Evolutionary conservation across 352 stramenopile species (phyloP).

Genomic region (Elongisporangium prolatum): DNA sequence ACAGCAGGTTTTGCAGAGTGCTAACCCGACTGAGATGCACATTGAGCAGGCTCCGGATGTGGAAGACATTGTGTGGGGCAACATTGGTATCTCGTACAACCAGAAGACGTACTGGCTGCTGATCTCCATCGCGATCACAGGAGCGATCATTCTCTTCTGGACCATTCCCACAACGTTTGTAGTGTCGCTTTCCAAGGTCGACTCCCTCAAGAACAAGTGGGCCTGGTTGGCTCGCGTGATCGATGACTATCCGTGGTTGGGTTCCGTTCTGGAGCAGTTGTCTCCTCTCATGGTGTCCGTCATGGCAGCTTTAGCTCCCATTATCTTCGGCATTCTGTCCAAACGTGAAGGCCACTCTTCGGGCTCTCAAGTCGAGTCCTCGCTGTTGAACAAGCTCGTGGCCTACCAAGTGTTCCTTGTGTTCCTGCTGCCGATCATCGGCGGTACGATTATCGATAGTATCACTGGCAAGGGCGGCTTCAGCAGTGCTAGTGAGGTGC

Average conservation of each 20-base stretch:
- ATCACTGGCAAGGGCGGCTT: slow-evolving; percentile 47
- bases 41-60: slow-evolving; percentile 59
- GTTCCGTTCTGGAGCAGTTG: slow-evolving; percentile 65
- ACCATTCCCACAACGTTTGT: slow-evolving; percentile 76
- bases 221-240: slow-evolving; percentile 36
- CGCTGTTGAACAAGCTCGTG: slow-evolving; percentile 78
- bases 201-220: slow-evolving; percentile 47
- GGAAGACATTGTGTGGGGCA: slow-evolving; percentile 75
- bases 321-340: slow-evolving; percentile 80
- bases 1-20: slow-evolving; percentile 75
- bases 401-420: slow-evolving; percentile 82
- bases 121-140: slow-evolving; percentile 53
- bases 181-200: slow-evolving; percentile 69
- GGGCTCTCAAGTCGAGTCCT: slow-evolving; percentile 52
- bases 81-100: slow-evolving; percentile 75
- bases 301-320: slow-evolving; percentile 74
- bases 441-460: slow-evolving; percentile 69
- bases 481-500: slow-evolving; percentile 33
- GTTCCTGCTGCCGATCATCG: slow-evolving; percentile 80
- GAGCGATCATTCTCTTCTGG: slow-evolving; percentile 80
- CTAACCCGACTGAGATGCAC: slow-evolving; percentile 64
- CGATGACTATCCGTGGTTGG: slow-evolving; percentile 59
- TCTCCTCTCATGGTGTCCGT: slow-evolving; percentile 75
- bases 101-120: slow-evolving; percentile 63
- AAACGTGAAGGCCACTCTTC: slow-evolving; percentile 77